Evolutionary conservation across 805 yeast genomes (phyloP), one percentile per base, ranked within the genome.

Genomic region (Pichia rugopelliculosa): DNA sequence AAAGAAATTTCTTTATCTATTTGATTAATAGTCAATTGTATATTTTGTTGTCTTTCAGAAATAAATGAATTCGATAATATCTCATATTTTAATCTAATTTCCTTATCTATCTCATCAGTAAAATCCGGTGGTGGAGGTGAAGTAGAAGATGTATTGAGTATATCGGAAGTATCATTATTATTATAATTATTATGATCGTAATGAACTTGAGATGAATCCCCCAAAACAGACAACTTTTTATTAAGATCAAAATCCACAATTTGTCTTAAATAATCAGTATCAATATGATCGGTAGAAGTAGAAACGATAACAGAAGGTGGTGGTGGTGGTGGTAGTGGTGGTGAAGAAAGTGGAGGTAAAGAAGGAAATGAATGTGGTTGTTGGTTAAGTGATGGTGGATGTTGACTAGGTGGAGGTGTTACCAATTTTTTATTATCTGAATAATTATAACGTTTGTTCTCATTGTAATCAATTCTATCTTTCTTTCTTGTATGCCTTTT

Each of bases 401-500:
- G n/a, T n/a, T n/a, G n/a, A n/a, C n/a, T 13, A 26, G 30, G 30
- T 15, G 18, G 24, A 6, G 27, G 20, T 2, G 41, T 15, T 12
- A 22, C 3, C 1, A 10, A 24, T 10, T 20, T 22, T 22, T 30
- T 18, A 8, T 6, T 6, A n/a, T 4, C n/a, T 30, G 34, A 30
- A n/a, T 30, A 30, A n/a, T 6, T 30, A n/a, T 30, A 30, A 26
- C 37, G 46, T 48, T 57, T 59, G 30, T 57, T 59, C 33, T 59
- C 64, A 42, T 55, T 59, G 46, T 59, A 59, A 47, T 59, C 57
- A 7, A 59, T 53, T 21, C 51, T 54, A 17, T 56, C 51, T 39
- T 50, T 47, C 21, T 47, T 52, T 24, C 62, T 49, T 15, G 47
- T 51, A 10, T 53, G 40, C 39, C 63, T 50, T n/a, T 45, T 49